phyloP scores from a whole-genome alignment of 805 yeast species.

The Candida mattraensis region DNA sequence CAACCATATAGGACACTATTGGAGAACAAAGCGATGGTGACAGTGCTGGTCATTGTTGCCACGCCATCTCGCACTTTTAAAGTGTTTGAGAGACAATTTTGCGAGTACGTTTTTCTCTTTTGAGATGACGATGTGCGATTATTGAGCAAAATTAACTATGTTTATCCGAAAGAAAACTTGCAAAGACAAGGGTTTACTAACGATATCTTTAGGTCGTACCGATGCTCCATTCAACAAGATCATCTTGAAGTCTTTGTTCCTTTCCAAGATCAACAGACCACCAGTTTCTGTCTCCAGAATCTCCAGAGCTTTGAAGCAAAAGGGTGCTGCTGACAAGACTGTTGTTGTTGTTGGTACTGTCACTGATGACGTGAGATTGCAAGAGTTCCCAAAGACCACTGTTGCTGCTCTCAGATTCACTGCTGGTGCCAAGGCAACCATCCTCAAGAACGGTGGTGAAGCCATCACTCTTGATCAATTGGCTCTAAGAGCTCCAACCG shows the following conservation, averaged over 20 bases:
- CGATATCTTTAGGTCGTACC: constrained; percentile 74
- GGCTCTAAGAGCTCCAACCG: constrained; percentile 99
- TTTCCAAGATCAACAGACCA: constrained; percentile 99
- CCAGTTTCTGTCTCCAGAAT: constrained; percentile 97
- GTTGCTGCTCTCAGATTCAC: constrained; percentile 99
- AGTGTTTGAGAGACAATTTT: constrained; percentile 26
- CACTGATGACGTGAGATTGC: constrained; percentile 95
- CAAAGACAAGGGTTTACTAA: constrained; percentile 27
- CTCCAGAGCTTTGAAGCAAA: constrained; percentile 75
- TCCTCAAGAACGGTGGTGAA: constrained; percentile 99
- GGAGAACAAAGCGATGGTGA: constrained; percentile 1
- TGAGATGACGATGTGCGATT: constrained; percentile 33
- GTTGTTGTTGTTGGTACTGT: constrained; percentile 99
- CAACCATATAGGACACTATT: background rate
- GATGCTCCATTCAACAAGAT: constrained; percentile 99
- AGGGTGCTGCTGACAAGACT: constrained; percentile 86
- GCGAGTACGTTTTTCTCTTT: constrained; percentile 30
- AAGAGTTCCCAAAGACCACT: constrained; percentile 93
- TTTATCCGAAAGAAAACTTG: constrained; percentile 6
- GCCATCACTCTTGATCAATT: constrained; percentile 98
- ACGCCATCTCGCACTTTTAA: too few species aligned
- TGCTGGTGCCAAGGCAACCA: constrained; percentile 97
- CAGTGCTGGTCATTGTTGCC: background rate
- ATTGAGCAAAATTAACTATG: constrained; percentile 47
- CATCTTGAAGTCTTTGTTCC: constrained; percentile 89